Conservation (phyloP, 2,329 filamentous ascomycete genomes). For the Aspergillus neotritici region DNA sequence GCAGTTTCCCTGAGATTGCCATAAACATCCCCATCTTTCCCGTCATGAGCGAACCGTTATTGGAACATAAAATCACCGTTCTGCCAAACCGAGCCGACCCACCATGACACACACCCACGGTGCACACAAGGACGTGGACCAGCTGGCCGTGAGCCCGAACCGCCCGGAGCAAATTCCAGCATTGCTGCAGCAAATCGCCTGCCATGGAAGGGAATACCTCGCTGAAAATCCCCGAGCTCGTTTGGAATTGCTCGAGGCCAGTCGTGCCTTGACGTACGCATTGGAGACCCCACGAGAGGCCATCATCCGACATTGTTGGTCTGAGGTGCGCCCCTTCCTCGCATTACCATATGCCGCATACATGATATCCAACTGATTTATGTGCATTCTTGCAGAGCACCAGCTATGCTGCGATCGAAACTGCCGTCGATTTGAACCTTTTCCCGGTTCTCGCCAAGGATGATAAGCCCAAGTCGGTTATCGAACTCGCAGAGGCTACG, state of each 20-base stretch:
- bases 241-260: constrained; percentile 13
- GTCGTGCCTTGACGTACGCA: constrained; percentile 12
- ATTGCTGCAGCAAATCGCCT: constrained; percentile 11
- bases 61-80: too few species aligned
- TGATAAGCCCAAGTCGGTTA: constrained; percentile 10
- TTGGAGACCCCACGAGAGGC: constrained; percentile 15
- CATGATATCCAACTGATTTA: background rate
- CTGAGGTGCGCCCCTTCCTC: constrained; percentile 3
- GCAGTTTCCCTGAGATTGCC: too few species aligned
- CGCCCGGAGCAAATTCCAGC: constrained; percentile 10
- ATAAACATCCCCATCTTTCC: too few species aligned
- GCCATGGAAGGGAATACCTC: constrained; percentile 1
- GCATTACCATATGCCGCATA: background rate
- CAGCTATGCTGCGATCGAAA: constrained; percentile 13
- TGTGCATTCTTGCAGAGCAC: constrained; percentile 5
- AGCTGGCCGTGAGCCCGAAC: constrained; percentile 12
- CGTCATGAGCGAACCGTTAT: too few species aligned
- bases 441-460: constrained; percentile 8
- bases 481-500: constrained; percentile 11
- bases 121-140: background rate
- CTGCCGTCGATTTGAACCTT: constrained; percentile 13
- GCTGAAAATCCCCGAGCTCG: constrained; percentile 9
- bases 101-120: too few species aligned
- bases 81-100: too few species aligned
- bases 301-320: constrained; percentile 15